Base-by-base conservation (phyloP, 805 yeast genomes). In the Sungouiella blattae region DNA sequence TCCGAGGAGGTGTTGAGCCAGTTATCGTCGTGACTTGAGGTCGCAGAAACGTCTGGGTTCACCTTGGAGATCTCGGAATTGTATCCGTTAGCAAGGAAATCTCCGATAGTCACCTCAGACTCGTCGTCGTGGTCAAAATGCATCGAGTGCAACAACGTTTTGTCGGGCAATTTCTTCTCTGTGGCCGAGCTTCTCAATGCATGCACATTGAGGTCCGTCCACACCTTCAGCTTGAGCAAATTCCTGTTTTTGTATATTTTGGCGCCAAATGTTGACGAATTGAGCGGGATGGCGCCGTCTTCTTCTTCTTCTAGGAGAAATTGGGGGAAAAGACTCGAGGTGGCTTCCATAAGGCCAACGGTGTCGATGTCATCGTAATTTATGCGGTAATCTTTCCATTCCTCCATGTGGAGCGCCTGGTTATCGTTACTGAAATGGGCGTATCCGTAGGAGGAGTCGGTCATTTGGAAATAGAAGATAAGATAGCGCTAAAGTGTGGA, bases 281-380 rank as follows among this genome's bases (percentile, higher is more conserved):
- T 57, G 33, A 62, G 52, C 5, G 68, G 64, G 6, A 67, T 49
- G 6, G 59, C 55, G n/a, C 62, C 67, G 34, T 64, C 71, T 20
- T 55, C 59, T 24, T 63, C 69, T 21, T 66, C 71, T 12, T 67
- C 71, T 1, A 62, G 46, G 8, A 64, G 48, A 18, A 56, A 48
- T 30, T 55, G 62, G 5, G 72, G 71, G 44, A 64, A 65, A 11
- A 65, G 39, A 22, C 36, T 49, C 3, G 62, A 39, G 3, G 71
- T 63, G 4, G 64, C 65, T 20, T 67, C 71, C 20, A 62, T 40
- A 13, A 67, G 49, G 8, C 56, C 41, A 12, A 54, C 57, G 16
- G 72, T 66, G 36, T 67, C 72, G 13, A 67, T 64, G 28, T 64
- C 71, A 36, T 67, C 69, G 36, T 53, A 67, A 1, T 70, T 64